Base-by-base conservation (phyloP, 306 rosid genomes). In the Canavalia gladiata region DNA sequence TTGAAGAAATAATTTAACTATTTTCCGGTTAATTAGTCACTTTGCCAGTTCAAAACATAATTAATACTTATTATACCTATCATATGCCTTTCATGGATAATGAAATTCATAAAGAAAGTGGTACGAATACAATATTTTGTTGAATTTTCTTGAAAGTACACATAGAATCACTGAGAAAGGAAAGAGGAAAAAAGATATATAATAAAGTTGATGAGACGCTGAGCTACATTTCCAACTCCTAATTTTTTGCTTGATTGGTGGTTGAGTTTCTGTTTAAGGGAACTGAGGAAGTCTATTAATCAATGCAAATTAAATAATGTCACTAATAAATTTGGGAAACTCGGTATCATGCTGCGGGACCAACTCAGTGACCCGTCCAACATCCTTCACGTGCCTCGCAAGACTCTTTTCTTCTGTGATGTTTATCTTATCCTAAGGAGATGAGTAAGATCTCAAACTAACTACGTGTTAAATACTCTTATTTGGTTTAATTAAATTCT, bases 191-290 rank as follows among this genome's bases (percentile, higher is more conserved):
- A 37, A 37, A 37, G 41, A 37, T 37, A 37, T 37, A 1, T 54
- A 12, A n/a, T 35, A 33, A 3, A 51, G 35, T 34, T 72, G 77
- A n/a, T 30, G 35, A 55, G 39, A 9, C 5, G 49, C 39, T 7
- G 35, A 73, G 6, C 66, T 73, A 55, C 39, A 73, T 73, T 73
- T 72, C 2, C 66, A 5, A 55, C 66, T 54, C 35, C 33, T 54
- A 37, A 13, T 72, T 54, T 3, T 35, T 10, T 72, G 35, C 39
- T 54, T 8, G n/a, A 52, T 52, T 54, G 28, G 75, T 47, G 0
- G 51, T 54, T 72, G 65, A 6, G 62, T 72, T 8, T 29, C 65
- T 54, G 51, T 52, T 72, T 12, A 54, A 52, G 4, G 8, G 1
- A 70, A 33, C 33, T 10, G 12, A 33, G 3, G 56, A 70, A 70